Percentiles rank a stretch among this genome's conserved stretches.
These are phyloP conservation scores for Phanerochaete carnosa DNA, from an alignment of 768 basidiomycete genomes.

Conservation along the genomic window DNA sequence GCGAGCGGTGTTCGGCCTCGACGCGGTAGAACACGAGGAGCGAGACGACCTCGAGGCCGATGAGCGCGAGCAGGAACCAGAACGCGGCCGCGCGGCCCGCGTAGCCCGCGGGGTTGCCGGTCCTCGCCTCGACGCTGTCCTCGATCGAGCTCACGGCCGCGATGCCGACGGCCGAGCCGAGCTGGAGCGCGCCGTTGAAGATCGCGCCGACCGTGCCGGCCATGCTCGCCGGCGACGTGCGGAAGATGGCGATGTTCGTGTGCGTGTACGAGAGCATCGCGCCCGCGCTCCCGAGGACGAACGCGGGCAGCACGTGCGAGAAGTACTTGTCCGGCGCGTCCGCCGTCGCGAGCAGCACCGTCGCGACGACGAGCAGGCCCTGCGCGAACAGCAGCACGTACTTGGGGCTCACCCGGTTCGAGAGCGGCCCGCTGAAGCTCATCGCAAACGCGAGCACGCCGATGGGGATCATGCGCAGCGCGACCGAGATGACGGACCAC, in stretches of 20 bases:
- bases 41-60: conserved; percentile 28
- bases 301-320: conserved; percentile 46
- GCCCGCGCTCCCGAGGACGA: conserved; percentile 45
- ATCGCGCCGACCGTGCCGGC: conserved; percentile 55
- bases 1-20: conserved; percentile 2
- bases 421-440: conserved; percentile 37
- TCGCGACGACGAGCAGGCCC: conserved; percentile 34
- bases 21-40: conserved; percentile 34
- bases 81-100: conserved; percentile 41
- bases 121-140: conserved; percentile 36
- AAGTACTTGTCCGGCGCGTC: conserved; percentile 42
- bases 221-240: conserved; percentile 42
- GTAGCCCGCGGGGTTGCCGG: conserved; percentile 31
- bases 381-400: conserved; percentile 44
- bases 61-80: conserved; percentile 29
- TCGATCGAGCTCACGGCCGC: conserved; percentile 48
- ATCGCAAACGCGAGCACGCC: conserved; percentile 35
- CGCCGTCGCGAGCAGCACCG: conserved; percentile 39
- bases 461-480: conserved; percentile 41
- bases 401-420: conserved; percentile 36
- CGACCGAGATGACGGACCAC: conserved; percentile 36
- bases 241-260: conserved; percentile 51
- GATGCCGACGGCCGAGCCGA: conserved; percentile 49
- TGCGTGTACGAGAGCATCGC: conserved; percentile 43
- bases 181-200: conserved; percentile 51